Base-by-base conservation (phyloP, 1,284 basidiomycete genomes). In the Trichosporon sp. region DNA sequence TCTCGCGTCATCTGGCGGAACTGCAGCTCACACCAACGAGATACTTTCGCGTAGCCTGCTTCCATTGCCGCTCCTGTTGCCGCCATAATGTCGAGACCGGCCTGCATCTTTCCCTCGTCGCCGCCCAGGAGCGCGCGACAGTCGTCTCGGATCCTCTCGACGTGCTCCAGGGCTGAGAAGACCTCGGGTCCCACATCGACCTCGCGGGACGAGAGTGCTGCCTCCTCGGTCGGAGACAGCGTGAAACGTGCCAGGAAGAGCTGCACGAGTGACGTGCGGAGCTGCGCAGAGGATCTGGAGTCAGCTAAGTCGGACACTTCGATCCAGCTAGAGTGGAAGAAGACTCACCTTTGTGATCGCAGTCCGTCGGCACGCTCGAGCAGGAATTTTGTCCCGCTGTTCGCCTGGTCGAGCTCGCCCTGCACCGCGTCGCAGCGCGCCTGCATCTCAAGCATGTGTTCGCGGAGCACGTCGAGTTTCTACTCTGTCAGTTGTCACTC, bases 31-130 rank as follows among this genome's bases (percentile, higher is more conserved):
- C 90, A 89, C 90, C 92, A 97, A 66, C 93, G 90, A 71, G 91
- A 88, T 21, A 97, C 88, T 85, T 97, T 98, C 71, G 92, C 90
- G 81, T 94, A 96, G 0, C 91, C 95, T 72, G 91, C 90, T 78
- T 98, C 94, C 65, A 98, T 89, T 73, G 93, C 89, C 10, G 89
- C 86, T 0, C 91, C 90, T 0, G 93, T 96, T 10, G 89, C 86
- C 0, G 90, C 85, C 89, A 98, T 93, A 71, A 98, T 94, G 78
- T 98, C 95, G 67, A 92, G 84, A 92, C 94, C 94, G 26, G 92
- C 92, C 79, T 90, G 88, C 4, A 91, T 91, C 8, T 91, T 87
- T 43, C 90, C 88, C 72, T 91, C 89, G 77, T 96, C 94, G 1
- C 93, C 94, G n/a, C 90, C 78, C 2, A 98, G 90, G 5, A 98